Base-by-base conservation (phyloP, 768 basidiomycete species). In the Amanita subjunquillea region DNA sequence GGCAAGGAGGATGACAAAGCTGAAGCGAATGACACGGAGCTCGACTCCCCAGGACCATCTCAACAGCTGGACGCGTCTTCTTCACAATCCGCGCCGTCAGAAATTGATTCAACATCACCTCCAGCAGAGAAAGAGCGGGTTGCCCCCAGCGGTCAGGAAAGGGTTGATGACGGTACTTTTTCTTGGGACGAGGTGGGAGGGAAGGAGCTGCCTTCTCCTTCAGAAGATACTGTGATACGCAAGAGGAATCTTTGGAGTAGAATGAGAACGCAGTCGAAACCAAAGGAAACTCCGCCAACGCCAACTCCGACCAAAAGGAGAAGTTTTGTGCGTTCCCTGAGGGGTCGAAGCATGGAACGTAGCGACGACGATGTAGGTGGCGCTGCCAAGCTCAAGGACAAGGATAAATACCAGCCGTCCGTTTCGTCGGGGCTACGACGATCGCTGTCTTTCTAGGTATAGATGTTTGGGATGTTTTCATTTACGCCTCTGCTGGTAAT, bases 11-110 rank as follows among this genome's bases (percentile, higher is more conserved):
- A 51, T 10, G 44, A 12, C 22, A 37, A 45, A 45, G 30, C 8
- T 17, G 29, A 25, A 17, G 36, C 22, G n/a, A 20, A 22, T 30
- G 62, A 59, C 58, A 60, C 63, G 57, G 61, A 63, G 37, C 65
- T 25, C 12, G 47, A 25, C 25, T 37, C 47, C 12, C 7, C 9
- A 23, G 20, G 13, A 10, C 13, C n/a, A 3, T 32, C 44, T 30
- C 43, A 29, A 27, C 25, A 15, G 7, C 27, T 15, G 23, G 43
- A 44, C 15, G 29, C 15, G n/a, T 29, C 44, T 30, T 20, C 27
- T 15, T 37, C n/a, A 55, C 44, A n/a, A 45, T 45, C 49, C 2
- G 15, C 32, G 23, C 17, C 23, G 37, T 23, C 15, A 9, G 55
- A 40, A 20, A 51, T 15, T 9, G 38, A 41, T 8, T 39, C 23